phyloP scores from a whole-genome alignment of 495 filamentous ascomycete species.

The Rusavskia elegans region DNA sequence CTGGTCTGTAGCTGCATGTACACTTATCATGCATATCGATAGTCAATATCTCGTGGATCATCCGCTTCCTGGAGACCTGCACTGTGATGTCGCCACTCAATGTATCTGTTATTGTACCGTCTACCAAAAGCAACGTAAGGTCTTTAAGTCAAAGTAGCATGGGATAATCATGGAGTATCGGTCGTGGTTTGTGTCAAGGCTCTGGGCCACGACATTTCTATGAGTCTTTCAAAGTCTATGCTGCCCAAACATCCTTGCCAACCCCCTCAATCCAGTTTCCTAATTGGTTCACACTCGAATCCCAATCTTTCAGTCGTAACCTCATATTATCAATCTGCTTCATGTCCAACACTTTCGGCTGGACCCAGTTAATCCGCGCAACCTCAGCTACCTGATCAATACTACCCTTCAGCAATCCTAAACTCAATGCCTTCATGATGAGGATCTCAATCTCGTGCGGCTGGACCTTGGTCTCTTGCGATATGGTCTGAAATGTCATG shows the following conservation, averaged over 20 bases:
- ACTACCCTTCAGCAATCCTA: slow-evolving; percentile 76
- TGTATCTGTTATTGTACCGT: no score
- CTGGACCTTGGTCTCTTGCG: slow-evolving; percentile 80
- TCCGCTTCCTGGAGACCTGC: no score
- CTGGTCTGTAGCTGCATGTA: neutral
- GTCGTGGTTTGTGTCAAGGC: neutral
- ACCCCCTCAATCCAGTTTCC: slow-evolving; percentile 88
- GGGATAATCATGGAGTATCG: no score
- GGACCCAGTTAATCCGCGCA: slow-evolving; percentile 94
- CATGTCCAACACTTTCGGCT: slow-evolving; percentile 93
- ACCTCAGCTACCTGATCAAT: slow-evolving; percentile 95
- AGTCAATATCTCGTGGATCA: no score
- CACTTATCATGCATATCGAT: no score
- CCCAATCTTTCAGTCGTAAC: slow-evolving; percentile 77
- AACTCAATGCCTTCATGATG: slow-evolving; percentile 93
- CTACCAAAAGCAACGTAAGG: no score
- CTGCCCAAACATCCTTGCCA: slow-evolving; percentile 82
- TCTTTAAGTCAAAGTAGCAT: no score
- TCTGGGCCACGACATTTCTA: neutral
- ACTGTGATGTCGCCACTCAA: no score
- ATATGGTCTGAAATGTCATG: slow-evolving; percentile 78
- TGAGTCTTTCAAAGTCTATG: slow-evolving; percentile 25
- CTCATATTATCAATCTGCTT: slow-evolving; percentile 93
- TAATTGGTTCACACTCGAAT: slow-evolving; percentile 81
- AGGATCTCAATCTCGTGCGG: slow-evolving; percentile 89